phyloP scores from a whole-genome alignment of 176 grass and related monocot genomes.

The Cenchrus americanus region DNA sequence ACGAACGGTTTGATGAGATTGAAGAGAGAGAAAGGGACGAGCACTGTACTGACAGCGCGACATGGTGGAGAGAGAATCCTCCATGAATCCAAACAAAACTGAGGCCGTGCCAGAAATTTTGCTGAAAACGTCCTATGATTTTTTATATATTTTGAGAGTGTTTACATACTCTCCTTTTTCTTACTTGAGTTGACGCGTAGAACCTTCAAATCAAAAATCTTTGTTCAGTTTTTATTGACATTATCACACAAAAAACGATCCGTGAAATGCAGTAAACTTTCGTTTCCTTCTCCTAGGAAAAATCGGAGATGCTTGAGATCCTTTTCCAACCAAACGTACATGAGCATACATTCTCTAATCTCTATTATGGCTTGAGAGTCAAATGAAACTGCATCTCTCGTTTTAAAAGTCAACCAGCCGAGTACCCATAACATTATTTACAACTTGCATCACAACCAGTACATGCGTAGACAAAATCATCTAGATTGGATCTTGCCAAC shows the following conservation, averaged over 20 bases:
- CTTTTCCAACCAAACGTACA: background rate
- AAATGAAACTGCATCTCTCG: background rate
- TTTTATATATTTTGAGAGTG: too few relatives aligned
- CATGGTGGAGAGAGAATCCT: background rate
- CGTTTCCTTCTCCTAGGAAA: background rate
- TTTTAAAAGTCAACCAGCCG: background rate
- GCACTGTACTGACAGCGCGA: background rate
- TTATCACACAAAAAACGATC: background rate
- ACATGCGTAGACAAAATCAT: background rate
- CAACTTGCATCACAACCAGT: background rate
- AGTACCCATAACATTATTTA: background rate
- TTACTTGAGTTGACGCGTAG: background rate
- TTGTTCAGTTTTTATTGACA: background rate
- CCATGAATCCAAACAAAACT: background rate
- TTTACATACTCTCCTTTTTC: background rate
- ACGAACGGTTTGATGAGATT: constrained; percentile 44
- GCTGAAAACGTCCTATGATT: background rate
- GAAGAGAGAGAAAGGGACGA: constrained; percentile 25
- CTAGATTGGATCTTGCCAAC: background rate
- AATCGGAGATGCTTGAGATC: background rate
- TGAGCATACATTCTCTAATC: background rate
- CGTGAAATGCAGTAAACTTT: background rate
- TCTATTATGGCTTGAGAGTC: background rate
- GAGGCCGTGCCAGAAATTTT: background rate
- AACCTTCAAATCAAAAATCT: background rate